Evolutionary conservation across 805 yeast genomes (phyloP), one percentile per base, ranked within the genome.

Genomic region (Lachancea nothofagi): DNA sequence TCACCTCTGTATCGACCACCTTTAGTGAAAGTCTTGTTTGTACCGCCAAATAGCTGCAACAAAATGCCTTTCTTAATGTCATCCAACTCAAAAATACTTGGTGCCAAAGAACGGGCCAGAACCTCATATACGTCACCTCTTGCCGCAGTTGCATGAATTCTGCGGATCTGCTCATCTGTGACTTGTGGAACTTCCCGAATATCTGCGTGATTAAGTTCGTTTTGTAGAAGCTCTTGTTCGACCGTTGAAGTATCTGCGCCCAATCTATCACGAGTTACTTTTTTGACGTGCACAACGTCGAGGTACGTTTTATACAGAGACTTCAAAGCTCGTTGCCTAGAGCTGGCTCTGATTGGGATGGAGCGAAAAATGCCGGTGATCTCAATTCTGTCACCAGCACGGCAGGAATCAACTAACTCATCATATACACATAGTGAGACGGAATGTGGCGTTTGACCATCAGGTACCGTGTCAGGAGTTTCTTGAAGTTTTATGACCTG

Each of bases 1-100:
- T 93, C 99, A 51, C 99, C 99, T 69, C 99, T 77, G 61, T 89
- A 90, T 47, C 87, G 73, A 2, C 97, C 97, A 53, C 97, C 96
- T 60, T 88, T 89, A 27, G 71, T 67, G 62, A 90, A 87, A 1
- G 77, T 75, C 62, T 93, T 93, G 55, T 90, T 87, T 12, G 97
- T 77, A 42, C 99, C 99, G 14, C 98, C 97, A 62, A 93, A 93
- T 40, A 93, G 67, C 63, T 93, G 98, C 40, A 93, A 70, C 42
- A 93, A 61, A 28, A 93, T 83, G 17, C 99, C 99, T 62, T 93
- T 93, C 51, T 93, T 93, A 29, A 90, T 96, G 58, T 93, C 99
- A 51, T 87, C 97, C 74, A 89, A 77, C 63, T 93, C 98, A 61
- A 76, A 93, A 53, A 93, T 87, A 39, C 95, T 83, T n/a, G 99